These are phyloP conservation scores for Elymus sibiricus DNA, from an alignment of 176 grass and related monocot genomes.

Conservation along the genomic window DNA sequence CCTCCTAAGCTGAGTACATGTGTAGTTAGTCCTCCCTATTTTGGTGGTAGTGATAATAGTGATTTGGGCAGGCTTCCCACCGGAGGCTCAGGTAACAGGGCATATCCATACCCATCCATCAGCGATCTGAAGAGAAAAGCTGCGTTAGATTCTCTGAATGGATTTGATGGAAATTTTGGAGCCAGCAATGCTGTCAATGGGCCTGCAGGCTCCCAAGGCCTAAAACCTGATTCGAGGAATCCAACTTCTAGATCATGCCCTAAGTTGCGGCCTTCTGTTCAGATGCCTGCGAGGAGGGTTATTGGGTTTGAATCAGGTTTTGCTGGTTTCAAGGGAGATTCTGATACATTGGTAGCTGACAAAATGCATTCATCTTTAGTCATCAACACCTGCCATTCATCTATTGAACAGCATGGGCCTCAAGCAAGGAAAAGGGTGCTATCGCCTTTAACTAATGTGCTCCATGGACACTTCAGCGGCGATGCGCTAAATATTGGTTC, in stretches of 20 bases:
- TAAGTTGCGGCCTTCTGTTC: slow-evolving; percentile 33
- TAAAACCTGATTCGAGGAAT: slow-evolving; percentile 48
- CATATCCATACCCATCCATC: slow-evolving; percentile 31
- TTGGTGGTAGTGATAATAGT: slow-evolving; percentile 1
- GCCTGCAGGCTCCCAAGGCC: slow-evolving; percentile 30
- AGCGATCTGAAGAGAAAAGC: slow-evolving; percentile 48
- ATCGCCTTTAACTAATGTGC: slow-evolving; percentile 65
- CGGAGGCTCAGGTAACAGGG: slow-evolving; percentile 29
- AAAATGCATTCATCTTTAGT: slow-evolving; percentile 48
- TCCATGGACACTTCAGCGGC: slow-evolving; percentile 52
- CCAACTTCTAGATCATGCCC: slow-evolving; percentile 33
- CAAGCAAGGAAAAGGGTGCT: slow-evolving; percentile 75
- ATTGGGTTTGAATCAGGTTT: slow-evolving; percentile 75
- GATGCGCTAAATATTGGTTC: slow-evolving; percentile 68
- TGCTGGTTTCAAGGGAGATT: not conserved
- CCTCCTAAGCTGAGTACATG: slow-evolving; percentile 39
- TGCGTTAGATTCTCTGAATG: slow-evolving; percentile 19
- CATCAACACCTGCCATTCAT: slow-evolving; percentile 31
- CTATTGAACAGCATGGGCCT: slow-evolving; percentile 26
- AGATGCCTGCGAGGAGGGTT: slow-evolving; percentile 56
- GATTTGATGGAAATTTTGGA: slow-evolving; percentile 25
- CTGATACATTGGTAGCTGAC: slow-evolving; percentile 34
- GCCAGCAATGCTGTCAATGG: slow-evolving; percentile 25
- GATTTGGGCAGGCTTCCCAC: slow-evolving; percentile 30
- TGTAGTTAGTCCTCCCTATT: slow-evolving; percentile 35